phyloP scores from a whole-genome alignment of 768 basidiomycete species.

The Daedaleopsis sinensis region DNA sequence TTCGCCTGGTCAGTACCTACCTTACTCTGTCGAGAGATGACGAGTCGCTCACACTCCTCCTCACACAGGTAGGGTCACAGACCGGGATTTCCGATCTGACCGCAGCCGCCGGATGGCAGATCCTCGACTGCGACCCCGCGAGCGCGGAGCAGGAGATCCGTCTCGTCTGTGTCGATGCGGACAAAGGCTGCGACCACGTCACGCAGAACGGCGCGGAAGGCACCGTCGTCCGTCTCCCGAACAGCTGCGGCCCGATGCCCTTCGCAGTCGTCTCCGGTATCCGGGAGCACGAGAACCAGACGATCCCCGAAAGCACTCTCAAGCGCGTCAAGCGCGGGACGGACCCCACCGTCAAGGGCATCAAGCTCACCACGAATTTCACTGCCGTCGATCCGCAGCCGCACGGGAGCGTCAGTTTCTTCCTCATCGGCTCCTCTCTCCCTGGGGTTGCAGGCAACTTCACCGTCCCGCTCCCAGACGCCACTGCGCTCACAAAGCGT shows the following conservation, averaged over 20 bases:
- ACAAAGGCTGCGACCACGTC: slow-evolving; percentile 42
- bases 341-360: slow-evolving; percentile 40
- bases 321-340: slow-evolving; percentile 34
- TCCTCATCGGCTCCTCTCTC: slow-evolving; percentile 13
- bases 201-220: slow-evolving; percentile 44
- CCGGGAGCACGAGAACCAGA: slow-evolving; percentile 46
- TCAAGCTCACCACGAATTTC: slow-evolving; percentile 45
- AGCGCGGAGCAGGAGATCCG: slow-evolving; percentile 48
- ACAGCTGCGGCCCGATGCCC: slow-evolving; percentile 29
- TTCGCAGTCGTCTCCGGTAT: slow-evolving; percentile 28
- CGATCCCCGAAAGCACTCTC: slow-evolving; percentile 38
- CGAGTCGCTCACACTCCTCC: neutral
- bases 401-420: slow-evolving; percentile 18
- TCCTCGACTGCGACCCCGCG: slow-evolving; percentile 48
- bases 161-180: slow-evolving; percentile 44
- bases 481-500: slow-evolving; percentile 6
- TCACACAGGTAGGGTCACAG: slow-evolving; percentile 18
- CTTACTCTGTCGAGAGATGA: neutral
- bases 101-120: slow-evolving; percentile 53
- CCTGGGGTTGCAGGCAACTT: slow-evolving; percentile 15
- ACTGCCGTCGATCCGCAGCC: slow-evolving; percentile 29
- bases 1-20: slow-evolving; percentile 15
- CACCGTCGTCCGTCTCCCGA: slow-evolving; percentile 56
- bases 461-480: slow-evolving; percentile 7
- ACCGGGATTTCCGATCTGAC: slow-evolving; percentile 42